Evolutionary conservation across 345 rosid genomes (phyloP), one percentile per base, ranked within the genome.

Genomic region (Salix arbutifolia): DNA sequence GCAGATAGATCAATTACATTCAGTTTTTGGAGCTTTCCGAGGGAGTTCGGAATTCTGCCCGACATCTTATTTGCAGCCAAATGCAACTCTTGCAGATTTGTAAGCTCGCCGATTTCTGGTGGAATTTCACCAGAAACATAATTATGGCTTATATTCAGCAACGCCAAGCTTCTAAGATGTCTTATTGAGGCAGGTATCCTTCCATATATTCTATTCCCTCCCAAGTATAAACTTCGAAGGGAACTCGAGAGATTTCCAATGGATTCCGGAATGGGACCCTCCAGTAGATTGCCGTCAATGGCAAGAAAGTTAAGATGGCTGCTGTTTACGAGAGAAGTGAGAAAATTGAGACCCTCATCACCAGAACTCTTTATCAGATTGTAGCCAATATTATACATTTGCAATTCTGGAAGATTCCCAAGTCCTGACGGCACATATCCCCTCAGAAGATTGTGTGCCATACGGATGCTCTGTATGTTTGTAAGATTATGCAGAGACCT

Each of bases 61-160:
- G 79, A 73, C 21, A 88, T 40, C 60, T 75, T 75, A 78, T 89
- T 89, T 68, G 74, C 76, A 1, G 84, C 86, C 26, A 89, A 75
- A 77, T 52, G 68, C 76, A 89, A 74, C 72, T 25, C 66, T 70
- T 85, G 91, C 44, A 86, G 85, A 21, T 80, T 71, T 76, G 75
- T 67, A 19, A 89, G 19, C 25, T 68, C 65, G 6, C 90, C 85
- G 26, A 86, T 78, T 67, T 82, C 89, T 18, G 18, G 76, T 37
- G 90, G 90, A 65, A 88, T 86, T 76, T 76, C 79, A 21, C 91
- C 90, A 8, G 80, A 73, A 38, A 89, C 35, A 18, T 79, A n/a
- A 48, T 84, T 87, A 73, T 84, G 53, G 70, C 84, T 85, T 78
- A 89, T 33, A 72, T 86, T 69, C 18, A 88, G 72, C 50, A 86